Evolutionary conservation across 768 basidiomycete genomes (phyloP), one percentile per base, ranked within the genome.

Genomic region (Tylopilus intermedius): DNA sequence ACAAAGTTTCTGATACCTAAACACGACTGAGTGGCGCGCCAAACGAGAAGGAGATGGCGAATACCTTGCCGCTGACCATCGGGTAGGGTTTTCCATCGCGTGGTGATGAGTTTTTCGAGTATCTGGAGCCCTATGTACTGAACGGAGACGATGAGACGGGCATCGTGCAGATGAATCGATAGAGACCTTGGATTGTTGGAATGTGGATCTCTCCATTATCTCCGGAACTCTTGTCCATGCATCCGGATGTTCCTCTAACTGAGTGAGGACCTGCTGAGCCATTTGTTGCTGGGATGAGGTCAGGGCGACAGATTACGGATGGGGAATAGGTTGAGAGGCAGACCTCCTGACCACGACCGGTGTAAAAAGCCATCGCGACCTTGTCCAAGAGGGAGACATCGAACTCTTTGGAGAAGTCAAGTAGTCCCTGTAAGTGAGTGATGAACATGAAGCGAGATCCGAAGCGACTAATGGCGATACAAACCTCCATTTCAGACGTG

Each of bases 81-180:
- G 21, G 96, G 95, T 46, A 99, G 74, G 32, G 93, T 88, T 74
- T 93, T 94, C 96, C 96, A 99, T 60, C 93, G 79, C 40, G 93
- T 96, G 54, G 77, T 83, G 69, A 99, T 92, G 54, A 99, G 78
- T 72, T 88, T 97, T 73, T 98, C 96, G 33, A 99, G 77, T 67
- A 99, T 95, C 72, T 97, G 94, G 49, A 98, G 76, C 39, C 92
- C 95, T 67, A 99, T 93, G 71, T 91, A 98, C 94, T 97, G 54
- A 30, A 57, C 29, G 38, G 30, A 42, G 49, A 55, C 39, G 52
- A 59, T 67, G 58, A 60, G 51, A 57, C 26, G 24, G 40, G 37
- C 10, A 29, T 37, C 4, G 14, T 13, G 21, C 7, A 27, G 2
- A 26, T 39, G 30, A n/a, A 50, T 5, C 40, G 13, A 11, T 7